Conservation (phyloP, 108 stramenopile species). For the Discostella stelligeroides region DNA sequence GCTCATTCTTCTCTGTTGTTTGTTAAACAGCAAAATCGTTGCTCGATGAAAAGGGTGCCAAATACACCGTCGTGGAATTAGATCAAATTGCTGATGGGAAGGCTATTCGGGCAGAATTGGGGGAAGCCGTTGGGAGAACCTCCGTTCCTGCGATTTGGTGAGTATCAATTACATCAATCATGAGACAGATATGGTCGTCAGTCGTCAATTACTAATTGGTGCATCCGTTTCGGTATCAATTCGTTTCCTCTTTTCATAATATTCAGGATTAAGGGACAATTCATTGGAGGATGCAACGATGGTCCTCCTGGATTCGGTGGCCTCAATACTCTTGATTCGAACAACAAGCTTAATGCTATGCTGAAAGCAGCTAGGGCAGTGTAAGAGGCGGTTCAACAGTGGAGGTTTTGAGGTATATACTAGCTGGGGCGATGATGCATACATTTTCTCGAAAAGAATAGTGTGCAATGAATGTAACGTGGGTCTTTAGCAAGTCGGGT, state of each 20-base stretch:
- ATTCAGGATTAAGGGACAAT: constrained; percentile 61
- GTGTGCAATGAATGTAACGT: background rate
- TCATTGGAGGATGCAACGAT: constrained; percentile 93
- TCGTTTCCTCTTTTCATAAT: background rate
- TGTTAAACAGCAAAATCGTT: constrained; percentile 63
- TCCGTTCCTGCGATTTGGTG: constrained; percentile 92
- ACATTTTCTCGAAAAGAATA: too few species aligned
- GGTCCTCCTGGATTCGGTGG: constrained; percentile 68
- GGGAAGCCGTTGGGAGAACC: constrained; percentile 76
- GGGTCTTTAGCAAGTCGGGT: too few species aligned
- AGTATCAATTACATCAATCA: background rate
- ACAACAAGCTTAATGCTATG: constrained; percentile 70
- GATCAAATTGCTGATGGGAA: constrained; percentile 68
- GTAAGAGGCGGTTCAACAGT: constrained; percentile 11
- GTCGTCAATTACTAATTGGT: too few species aligned
- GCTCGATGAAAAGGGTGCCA: constrained; percentile 68
- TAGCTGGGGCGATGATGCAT: too few species aligned
- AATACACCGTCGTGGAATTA: constrained; percentile 77
- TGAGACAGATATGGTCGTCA: too few species aligned
- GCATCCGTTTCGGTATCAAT: too few species aligned
- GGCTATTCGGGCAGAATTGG: constrained; percentile 91
- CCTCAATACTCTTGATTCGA: constrained; percentile 56
- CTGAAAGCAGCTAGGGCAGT: constrained; percentile 58
- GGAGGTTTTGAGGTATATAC: too few species aligned
- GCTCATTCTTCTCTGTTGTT: too few species aligned